phyloP scores from a whole-genome alignment of 164 flowering plant species.

The Annona squamosa region DNA sequence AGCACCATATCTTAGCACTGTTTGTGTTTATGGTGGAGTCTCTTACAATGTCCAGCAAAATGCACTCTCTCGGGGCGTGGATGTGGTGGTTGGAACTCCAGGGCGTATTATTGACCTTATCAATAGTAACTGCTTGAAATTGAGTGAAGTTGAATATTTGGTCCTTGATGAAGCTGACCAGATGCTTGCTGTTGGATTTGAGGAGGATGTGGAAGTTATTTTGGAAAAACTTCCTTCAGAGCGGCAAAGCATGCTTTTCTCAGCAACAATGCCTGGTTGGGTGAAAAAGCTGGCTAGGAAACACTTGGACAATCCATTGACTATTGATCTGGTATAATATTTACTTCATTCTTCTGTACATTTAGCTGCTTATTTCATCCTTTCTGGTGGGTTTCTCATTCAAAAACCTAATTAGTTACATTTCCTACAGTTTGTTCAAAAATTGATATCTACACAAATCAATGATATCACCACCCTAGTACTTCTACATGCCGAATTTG shows the following conservation, averaged over 20 bases:
- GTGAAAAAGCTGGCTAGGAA: conserved; percentile 88
- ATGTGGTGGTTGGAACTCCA: conserved; percentile 98
- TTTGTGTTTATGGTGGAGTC: conserved; percentile 97
- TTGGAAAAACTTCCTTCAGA: conserved; percentile 64
- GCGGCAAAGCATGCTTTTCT: conserved; percentile 98
- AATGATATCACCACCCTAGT: no score
- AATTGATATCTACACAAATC: no score
- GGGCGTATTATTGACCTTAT: conserved; percentile 89
- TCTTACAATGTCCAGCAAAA: conserved; percentile 68
- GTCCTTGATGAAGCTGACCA: conserved; percentile 99
- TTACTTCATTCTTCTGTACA: background rate
- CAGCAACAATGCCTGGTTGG: conserved; percentile 99
- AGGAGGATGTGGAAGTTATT: conserved; percentile 90
- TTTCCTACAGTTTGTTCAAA: no score
- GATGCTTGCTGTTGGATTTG: conserved; percentile 99
- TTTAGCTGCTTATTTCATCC: background rate
- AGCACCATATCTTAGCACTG: conserved; percentile 84
- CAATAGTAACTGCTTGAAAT: conserved; percentile 56
- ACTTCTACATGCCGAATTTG: no score
- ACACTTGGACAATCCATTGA: conserved; percentile 78
- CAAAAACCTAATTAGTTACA: background rate
- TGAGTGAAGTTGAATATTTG: conserved; percentile 77
- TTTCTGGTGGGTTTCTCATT: background rate
- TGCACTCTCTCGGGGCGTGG: conserved; percentile 91
- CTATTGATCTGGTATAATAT: conserved; percentile 74